Base-by-base conservation (phyloP, 192 early-diverging fungal species). In the Coemansia sp. region DNA sequence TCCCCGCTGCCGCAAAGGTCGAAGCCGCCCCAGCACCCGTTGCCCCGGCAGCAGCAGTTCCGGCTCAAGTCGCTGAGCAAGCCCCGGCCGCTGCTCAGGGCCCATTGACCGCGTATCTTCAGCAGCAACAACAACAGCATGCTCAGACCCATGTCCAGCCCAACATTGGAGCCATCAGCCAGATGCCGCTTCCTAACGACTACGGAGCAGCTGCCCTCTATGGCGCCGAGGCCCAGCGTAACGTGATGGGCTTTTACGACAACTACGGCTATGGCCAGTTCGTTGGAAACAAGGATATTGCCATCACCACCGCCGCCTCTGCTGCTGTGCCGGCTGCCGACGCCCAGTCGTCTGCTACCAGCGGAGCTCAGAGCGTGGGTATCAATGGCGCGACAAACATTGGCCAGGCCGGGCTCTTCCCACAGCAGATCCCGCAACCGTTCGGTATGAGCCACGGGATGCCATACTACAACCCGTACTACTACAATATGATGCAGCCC, bases 381-480 rank as follows among this genome's bases (percentile, higher is more conserved):
- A 84, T 75, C 11, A 87, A 87, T 29, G 81, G 81, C 39, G 78
- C 85, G 34, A 85, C 49, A 62, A 84, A 84, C 66, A 34, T 84
- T 49, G 57, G 68, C 33, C 81, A 84, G 57, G 76, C 81, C n/a
- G 81, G 76, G 2, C 60, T 79, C 15, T 84, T 84, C 81, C 81
- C 81, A 36, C 81, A 84, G 64, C 79, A 81, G 74, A 71, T 84
- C 27, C 81, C 77, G n/a, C 81, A 84, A 71, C 73, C 81, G 10
- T 84, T 84, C 46, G 74, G 76, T 39, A 83, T 83, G 81, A 78
- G 90, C 75, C 88, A 89, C 46, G 87, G 80, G 34, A 74, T 92
- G 76, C 93, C 92, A 4, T 95, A 94, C 85, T 93, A 90, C 74
- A 90, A 88, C 70, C 90, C 92, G 72, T 92, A 91, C 71, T 94